Evolutionary conservation across 371 early-diverging fungal species (phyloP).

Genomic region (Mucor irregularis): DNA sequence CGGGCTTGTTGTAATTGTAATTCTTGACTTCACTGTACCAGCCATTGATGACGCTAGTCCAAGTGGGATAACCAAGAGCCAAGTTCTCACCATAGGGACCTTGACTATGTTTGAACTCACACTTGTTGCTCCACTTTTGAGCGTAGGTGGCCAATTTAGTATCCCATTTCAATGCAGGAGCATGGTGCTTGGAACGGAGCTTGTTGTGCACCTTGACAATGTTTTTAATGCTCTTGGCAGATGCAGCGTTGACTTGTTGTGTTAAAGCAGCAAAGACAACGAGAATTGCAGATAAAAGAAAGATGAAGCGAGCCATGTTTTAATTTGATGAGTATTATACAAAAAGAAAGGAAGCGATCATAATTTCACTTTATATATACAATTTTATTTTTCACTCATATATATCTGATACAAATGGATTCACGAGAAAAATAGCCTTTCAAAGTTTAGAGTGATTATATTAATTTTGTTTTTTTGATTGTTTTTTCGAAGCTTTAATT

Average conservation of each 20-base stretch:
- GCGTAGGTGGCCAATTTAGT: conserved; percentile 41
- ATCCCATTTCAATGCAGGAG: conserved; percentile 50
- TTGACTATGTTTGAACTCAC: conserved; percentile 41
- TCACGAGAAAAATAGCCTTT: neutral
- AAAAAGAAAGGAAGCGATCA: no score
- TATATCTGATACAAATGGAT: neutral
- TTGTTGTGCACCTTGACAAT: conserved; percentile 47
- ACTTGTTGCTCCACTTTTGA: conserved; percentile 48
- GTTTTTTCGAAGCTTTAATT: conserved; percentile 21
- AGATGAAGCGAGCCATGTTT: neutral
- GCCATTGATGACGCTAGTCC: conserved; percentile 21
- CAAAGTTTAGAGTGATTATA: no score
- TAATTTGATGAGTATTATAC: neutral
- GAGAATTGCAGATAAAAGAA: neutral
- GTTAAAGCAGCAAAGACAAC: conserved; percentile 1
- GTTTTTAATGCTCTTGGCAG: neutral
- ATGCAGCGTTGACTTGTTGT: conserved; percentile 2
- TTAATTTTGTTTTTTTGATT: conserved; percentile 40
- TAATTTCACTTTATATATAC: neutral
- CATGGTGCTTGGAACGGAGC: conserved; percentile 42
- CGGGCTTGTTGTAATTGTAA: conserved; percentile 39
- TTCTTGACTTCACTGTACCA: conserved; percentile 46
- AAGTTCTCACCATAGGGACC: conserved; percentile 45
- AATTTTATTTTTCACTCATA: neutral
- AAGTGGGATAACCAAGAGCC: conserved; percentile 32